Base-by-base conservation (phyloP, 2,329 filamentous ascomycete genomes). In the Aspergillus sp. region DNA sequence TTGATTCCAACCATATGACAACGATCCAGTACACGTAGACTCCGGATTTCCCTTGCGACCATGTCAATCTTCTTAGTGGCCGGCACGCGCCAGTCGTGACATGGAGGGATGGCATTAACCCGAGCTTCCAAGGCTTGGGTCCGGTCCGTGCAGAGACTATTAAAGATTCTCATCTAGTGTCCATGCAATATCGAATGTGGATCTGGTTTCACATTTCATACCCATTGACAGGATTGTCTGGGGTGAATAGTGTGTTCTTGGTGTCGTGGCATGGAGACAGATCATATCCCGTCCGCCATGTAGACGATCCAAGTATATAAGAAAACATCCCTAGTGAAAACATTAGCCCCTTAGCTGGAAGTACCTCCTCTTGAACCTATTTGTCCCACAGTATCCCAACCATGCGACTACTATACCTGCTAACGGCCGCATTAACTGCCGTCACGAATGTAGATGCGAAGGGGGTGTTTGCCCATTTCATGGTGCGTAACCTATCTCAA, bases 401-500 rank as follows among this genome's bases (percentile, higher is more conserved):
- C 38, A 52, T 52, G 45, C 30, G 26, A 36, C 14, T 52, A 10
- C 17, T 50, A 16, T 30, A 9, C 16, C 5, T 38, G 14, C 3
- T 38, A 17, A 14, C 35, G 35, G 35, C 35, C 16, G 35, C 16
- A 5, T 38, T 58, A 13, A 24, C 36, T 0, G 14, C 10, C 11
- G 36, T 24, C 48, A 38, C 52, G 50, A 54, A 53, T 38, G 52
- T 44, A 30, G 54, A 59, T 26, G 48, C 56, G 3, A 61, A 64
- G 42, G 56, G 53, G 1, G 68, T 70, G 16, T 70, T 70, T 45
- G 68, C 68, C 11, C 67, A 70, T 52, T 69, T 68, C 47, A 68
- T 70, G 53, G 67, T 69, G 54, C 4, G 16, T 19, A 14, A 6
- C 22, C 35, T 14, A 16, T 2, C n/a, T 20, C n/a, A 17, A 4